A percentile compares a stretch with the other conserved stretches of the same genome.
phyloP scores from a whole-genome alignment of 2,329 filamentous ascomycete genomes.

The Aspergillus novofumigatus region DNA sequence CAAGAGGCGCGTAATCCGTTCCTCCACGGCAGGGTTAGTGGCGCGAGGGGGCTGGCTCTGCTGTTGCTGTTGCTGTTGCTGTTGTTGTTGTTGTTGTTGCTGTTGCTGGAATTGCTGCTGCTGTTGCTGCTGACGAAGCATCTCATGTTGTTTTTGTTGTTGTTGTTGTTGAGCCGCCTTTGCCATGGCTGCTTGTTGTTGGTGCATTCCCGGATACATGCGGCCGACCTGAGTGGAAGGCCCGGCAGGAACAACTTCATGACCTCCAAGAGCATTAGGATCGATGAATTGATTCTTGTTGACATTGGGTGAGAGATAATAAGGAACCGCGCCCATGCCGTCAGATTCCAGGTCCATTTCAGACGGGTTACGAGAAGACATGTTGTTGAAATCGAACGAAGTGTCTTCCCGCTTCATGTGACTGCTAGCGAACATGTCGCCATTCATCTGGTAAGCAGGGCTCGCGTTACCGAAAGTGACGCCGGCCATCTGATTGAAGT shows the following conservation, averaged over 20 bases:
- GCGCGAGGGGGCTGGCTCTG: constrained; percentile 33
- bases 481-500: constrained; percentile 61
- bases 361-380: constrained; percentile 53
- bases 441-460: constrained; percentile 49
- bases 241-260: constrained; percentile 54
- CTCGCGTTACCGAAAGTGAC: constrained; percentile 36
- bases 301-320: constrained; percentile 57
- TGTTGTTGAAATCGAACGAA: constrained; percentile 66
- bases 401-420: constrained; percentile 34
- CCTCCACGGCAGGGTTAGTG: constrained; percentile 71
- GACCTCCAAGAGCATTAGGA: constrained; percentile 64
- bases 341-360: constrained; percentile 67
- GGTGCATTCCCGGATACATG: constrained; percentile 91
- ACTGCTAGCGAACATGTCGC: constrained; percentile 56
- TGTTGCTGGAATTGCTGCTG: constrained; percentile 26
- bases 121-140: constrained; percentile 56
- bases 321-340: constrained; percentile 56
- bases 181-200: constrained; percentile 74
- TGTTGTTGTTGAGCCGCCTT: constrained; percentile 65
- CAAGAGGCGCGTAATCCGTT: constrained; percentile 88
- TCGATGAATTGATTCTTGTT: constrained; percentile 60
- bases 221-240: constrained; percentile 60
- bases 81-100: constrained; percentile 14
- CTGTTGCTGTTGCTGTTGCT: constrained; percentile 21
- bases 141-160: constrained; percentile 53